Conservation (phyloP, 2,329 filamentous ascomycete genomes). For the Fusarium xyrophilum region DNA sequence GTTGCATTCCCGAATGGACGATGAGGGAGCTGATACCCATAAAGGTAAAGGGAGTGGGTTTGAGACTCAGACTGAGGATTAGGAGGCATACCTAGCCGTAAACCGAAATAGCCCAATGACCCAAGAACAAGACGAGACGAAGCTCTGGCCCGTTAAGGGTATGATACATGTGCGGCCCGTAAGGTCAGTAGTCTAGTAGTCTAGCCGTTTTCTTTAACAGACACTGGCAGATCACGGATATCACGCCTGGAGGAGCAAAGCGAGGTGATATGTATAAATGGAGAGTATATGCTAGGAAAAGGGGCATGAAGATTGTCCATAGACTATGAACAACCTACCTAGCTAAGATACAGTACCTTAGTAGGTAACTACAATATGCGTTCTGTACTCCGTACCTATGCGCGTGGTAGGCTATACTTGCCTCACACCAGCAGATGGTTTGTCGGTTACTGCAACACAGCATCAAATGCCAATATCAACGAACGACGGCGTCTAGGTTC, state of each 20-base stretch:
- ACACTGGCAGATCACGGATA: background rate
- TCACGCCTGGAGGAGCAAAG: background rate
- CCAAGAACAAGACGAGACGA: conserved; percentile 9
- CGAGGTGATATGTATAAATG: background rate
- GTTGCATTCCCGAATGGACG: conserved; percentile 19
- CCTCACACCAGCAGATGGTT: background rate
- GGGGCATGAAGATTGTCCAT: background rate
- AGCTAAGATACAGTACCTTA: background rate
- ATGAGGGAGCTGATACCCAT: background rate
- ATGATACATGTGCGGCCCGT: conserved; percentile 23
- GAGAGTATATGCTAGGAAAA: conserved; percentile 1
- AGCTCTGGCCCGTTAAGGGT: conserved; percentile 20
- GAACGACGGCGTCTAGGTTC: conserved; percentile 7
- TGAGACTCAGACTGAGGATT: conserved; percentile 19
- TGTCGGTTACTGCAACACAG: conserved; percentile 18
- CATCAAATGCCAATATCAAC: conserved; percentile 23
- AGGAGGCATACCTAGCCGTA: conserved; percentile 3
- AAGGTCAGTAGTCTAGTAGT: background rate
- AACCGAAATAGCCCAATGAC: background rate
- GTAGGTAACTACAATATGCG: background rate
- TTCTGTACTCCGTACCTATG: conserved; percentile 11
- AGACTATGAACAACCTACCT: background rate
- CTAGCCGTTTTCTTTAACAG: background rate
- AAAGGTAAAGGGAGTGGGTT: conserved; percentile 14
- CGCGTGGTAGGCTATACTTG: background rate